Conservation (phyloP, 371 early-diverging fungal species). For the Rhizopus sp. region DNA sequence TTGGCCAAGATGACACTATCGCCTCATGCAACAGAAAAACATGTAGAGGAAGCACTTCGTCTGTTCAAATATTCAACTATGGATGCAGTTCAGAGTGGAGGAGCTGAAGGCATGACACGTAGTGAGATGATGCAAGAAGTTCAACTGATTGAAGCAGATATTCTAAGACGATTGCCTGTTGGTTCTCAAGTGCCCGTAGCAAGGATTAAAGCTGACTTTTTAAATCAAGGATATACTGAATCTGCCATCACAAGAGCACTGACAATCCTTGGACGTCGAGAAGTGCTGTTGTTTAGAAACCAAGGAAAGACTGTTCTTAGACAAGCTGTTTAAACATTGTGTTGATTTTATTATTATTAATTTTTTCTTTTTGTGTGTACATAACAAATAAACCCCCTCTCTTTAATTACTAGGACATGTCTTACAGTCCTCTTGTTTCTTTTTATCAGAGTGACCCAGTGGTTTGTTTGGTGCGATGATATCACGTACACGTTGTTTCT, state of each 20-base stretch:
- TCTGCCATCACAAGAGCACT: slow-evolving; percentile 78
- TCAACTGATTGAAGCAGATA: slow-evolving; percentile 74
- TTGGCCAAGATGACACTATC: slow-evolving; percentile 98
- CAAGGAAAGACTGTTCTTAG: slow-evolving; percentile 64
- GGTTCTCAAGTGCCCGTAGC: slow-evolving; percentile 80
- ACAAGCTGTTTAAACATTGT: slow-evolving; percentile 26
- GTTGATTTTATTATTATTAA: not conserved
- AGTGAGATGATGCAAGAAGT: slow-evolving; percentile 76
- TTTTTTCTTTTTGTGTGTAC: slow-evolving; percentile 4
- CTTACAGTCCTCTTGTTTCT: slow-evolving; percentile 18
- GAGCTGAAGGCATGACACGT: slow-evolving; percentile 77
- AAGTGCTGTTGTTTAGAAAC: slow-evolving; percentile 81
- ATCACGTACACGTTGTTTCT: slow-evolving; percentile 72
- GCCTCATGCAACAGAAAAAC: slow-evolving; percentile 82
- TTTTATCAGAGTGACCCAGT: slow-evolving; percentile 63
- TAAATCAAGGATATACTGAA: slow-evolving; percentile 65
- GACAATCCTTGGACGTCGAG: slow-evolving; percentile 80
- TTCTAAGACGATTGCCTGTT: slow-evolving; percentile 85
- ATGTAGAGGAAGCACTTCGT: slow-evolving; percentile 99
- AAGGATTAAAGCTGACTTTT: slow-evolving; percentile 70
- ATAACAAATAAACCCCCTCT: not conserved
- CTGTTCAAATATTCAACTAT: slow-evolving; percentile 98
- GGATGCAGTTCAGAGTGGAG: slow-evolving; percentile 91
- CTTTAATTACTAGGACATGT: slow-evolving; percentile 17
- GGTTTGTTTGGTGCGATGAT: slow-evolving; percentile 65